These are phyloP conservation scores for Diaporthe ilicicola DNA, from an alignment of 2,329 filamentous ascomycete species.

Conservation along the genomic window DNA sequence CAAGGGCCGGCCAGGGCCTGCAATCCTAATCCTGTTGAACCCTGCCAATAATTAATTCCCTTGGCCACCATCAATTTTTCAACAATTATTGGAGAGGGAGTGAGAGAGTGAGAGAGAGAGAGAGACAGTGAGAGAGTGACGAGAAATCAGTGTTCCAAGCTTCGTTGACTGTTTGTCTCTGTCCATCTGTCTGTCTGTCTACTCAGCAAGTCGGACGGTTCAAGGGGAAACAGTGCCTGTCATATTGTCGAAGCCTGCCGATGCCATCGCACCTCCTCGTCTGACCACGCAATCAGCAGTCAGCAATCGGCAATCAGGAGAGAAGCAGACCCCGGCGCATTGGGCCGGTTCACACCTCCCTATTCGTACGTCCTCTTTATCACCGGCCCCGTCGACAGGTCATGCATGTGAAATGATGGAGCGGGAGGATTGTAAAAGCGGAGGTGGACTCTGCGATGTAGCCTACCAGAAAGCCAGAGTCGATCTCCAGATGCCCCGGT, in stretches of 20 bases:
- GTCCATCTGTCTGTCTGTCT: background rate
- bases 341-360: background rate
- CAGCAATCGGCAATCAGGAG: conserved; percentile 3
- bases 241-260: background rate
- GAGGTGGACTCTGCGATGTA: conserved; percentile 10
- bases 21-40: background rate
- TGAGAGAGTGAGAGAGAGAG: too few species aligned
- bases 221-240: background rate
- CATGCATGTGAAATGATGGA: conserved; percentile 26
- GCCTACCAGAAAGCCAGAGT: background rate
- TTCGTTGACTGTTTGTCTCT: background rate
- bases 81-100: background rate
- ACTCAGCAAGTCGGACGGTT: background rate
- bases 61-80: background rate
- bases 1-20: background rate
- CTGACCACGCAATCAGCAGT: background rate
- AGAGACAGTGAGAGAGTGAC: too few species aligned
- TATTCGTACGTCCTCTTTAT: conserved; percentile 13
- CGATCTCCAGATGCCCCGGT: background rate
- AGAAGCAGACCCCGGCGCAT: conserved; percentile 12
- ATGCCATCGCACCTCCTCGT: background rate
- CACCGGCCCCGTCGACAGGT: conserved; percentile 17
- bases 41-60: too few species aligned
- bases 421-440: conserved; percentile 10
- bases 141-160: too few species aligned